A percentile compares a stretch with the other conserved stretches of the same genome.
Conservation (phyloP, 306 rosid species). For the Fragaria nilgerrensis region DNA sequence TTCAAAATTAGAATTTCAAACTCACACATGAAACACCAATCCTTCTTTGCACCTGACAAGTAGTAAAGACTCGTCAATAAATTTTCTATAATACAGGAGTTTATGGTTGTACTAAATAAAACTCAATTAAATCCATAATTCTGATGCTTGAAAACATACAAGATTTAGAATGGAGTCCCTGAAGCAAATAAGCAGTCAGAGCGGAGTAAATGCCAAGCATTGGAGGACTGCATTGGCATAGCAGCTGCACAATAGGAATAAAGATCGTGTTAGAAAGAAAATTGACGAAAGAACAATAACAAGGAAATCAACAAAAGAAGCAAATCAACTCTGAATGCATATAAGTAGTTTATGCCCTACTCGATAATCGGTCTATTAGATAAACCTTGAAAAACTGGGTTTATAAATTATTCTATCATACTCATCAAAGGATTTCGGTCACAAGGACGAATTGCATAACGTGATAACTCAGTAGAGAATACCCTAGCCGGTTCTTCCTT, state of each 20-base stretch:
- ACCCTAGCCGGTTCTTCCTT: neutral
- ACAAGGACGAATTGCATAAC: neutral
- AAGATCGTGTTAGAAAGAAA: neutral
- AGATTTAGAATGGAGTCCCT: conserved; percentile 75
- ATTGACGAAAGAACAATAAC: neutral
- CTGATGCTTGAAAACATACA: conserved; percentile 51
- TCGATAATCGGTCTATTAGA: neutral
- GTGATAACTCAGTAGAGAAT: neutral
- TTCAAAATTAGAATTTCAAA: conserved; percentile 70
- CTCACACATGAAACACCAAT: conserved; percentile 87
- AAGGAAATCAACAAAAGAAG: conserved; percentile 3
- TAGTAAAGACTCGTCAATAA: conserved; percentile 16
- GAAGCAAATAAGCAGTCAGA: conserved; percentile 84
- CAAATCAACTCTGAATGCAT: neutral
- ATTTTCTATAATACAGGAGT: conserved; percentile 18
- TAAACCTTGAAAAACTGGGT: neutral
- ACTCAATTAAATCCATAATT: conserved; percentile 13
- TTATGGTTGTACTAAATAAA: conserved; percentile 10
- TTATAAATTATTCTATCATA: neutral
- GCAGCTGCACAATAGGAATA: conserved; percentile 58
- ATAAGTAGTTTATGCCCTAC: neutral
- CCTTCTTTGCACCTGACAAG: conserved; percentile 62
- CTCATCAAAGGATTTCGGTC: neutral
- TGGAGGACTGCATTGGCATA: conserved; percentile 94
- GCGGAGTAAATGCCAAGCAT: conserved; percentile 94